Evolutionary conservation across 1,284 basidiomycete genomes (phyloP), one percentile per base, ranked within the genome.

Genomic region (Austropuccinia psidii): DNA sequence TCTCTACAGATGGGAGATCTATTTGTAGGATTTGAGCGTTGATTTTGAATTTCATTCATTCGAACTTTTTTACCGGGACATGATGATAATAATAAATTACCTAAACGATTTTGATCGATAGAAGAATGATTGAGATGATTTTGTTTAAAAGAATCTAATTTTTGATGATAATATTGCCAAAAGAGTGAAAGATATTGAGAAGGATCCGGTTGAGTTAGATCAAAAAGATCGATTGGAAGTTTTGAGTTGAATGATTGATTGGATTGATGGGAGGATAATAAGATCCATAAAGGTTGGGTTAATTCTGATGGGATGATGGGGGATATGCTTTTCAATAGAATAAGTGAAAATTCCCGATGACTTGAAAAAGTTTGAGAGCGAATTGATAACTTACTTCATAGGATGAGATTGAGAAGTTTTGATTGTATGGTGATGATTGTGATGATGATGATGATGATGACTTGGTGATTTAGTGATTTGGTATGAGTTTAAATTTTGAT

Each of bases 31-130:
- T 54, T 55, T 29, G 45, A 55, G 27, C 67, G 54, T 49, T 70
- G 67, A 3, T 54, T 55, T 1, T 41, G 54, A 1, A 55, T 50
- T 45, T 74, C 75, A 1, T 80, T 85, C 72, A 98, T 84, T 47
- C 95, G 87, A 11, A 98, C 90, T 84, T 97, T 93, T 82, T 98
- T 98, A 8, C 95, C 95, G 0, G 95, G 95, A 82, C 94, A 98
- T 6, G 91, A 94, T 2, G 90, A 93, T 35, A 98, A 82, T 57
- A 90, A 85, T 41, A 98, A 81, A 80, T 98, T 98, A n/a, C 95
- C 95, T 1, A 97, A 21, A 27, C 50, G 50, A 27, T 27, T 55
- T 5, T 24, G n/a, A 55, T 17, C n/a, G 17, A 29, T 17, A 6
- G 52, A 4, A 17, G 52, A 55, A 5, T 55, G 52, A 6, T 55